Evolutionary conservation across 305 asterid genomes (phyloP), one percentile per base, ranked within the genome.

Genomic region (Withania somnifera): DNA sequence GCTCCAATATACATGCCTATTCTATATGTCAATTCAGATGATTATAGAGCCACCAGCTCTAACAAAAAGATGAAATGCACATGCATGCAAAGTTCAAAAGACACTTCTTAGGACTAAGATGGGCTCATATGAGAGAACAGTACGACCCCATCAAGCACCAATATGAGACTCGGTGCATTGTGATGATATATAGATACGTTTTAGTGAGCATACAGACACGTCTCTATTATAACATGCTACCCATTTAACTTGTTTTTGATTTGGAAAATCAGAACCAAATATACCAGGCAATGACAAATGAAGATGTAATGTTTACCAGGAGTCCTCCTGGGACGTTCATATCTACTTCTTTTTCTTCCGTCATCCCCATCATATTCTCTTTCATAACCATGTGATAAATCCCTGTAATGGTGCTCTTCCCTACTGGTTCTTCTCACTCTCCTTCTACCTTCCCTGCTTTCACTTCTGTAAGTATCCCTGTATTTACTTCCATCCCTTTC

Each of bases 281-380:
- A 47, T 73, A 47, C 42, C 24, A 73, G 42, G 52, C 83, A 71
- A 22, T 13, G 47, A 51, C 14, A 81, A 32, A 82, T 51, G 67
- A 42, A 82, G 36, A 69, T 75, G 50, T 38, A 45, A 45, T 17
- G 78, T 91, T 82, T 90, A 94, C 99, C 95, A 73, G 97, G 98
- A 82, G 97, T 87, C 58, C 90, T 85, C 86, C 87, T 75, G 40
- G 87, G 66, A 77, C 93, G 82, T 84, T 92, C 96, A 84, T 90
- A 86, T 89, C 91, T 92, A 78, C 87, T 87, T 81, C 97, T 87
- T 88, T 91, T 95, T 67, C 92, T 88, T 22, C 89, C 92, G 36
- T 91, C 82, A 80, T 89, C 93, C 50, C 88, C 91, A 80, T 57
- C 80, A 73, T 84, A 85, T 34, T 90, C 93, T 71, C 67, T 88